Percentiles rank a stretch among this genome's conserved stretches.
These are phyloP conservation scores for Protomyces gravidus DNA, from an alignment of 1,139 yeast species.

Conservation along the genomic window DNA sequence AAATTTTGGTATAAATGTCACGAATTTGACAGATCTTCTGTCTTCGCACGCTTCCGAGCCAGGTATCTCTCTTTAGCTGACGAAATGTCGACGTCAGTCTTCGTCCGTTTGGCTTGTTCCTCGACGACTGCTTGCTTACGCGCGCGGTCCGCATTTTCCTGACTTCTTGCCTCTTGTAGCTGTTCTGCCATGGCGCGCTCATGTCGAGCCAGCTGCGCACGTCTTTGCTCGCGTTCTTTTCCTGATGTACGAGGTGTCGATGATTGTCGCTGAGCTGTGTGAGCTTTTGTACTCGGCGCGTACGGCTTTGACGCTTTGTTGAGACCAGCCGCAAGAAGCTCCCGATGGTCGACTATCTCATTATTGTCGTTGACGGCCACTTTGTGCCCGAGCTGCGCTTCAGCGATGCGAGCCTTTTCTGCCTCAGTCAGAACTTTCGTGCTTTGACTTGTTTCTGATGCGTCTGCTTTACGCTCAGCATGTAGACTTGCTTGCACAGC, in stretches of 20 bases:
- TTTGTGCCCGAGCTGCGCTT: constrained; percentile 32
- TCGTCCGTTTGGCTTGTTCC: constrained; percentile 33
- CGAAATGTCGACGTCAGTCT: constrained; percentile 33
- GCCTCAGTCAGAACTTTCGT: neutral
- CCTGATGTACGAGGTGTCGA: neutral
- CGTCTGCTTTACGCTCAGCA: neutral
- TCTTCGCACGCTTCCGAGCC: constrained; percentile 35
- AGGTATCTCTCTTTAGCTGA: constrained; percentile 39
- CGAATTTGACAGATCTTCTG: neutral
- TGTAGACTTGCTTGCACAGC: constrained; percentile 34
- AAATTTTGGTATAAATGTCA: neutral
- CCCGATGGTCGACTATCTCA: constrained; percentile 38
- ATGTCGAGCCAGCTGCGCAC: constrained; percentile 36
- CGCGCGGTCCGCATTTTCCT: constrained; percentile 47
- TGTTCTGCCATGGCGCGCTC: constrained; percentile 49
- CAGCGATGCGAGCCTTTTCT: constrained; percentile 33
- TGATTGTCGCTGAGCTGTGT: neutral
- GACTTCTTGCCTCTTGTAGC: constrained; percentile 48
- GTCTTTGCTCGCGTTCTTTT: constrained; percentile 11
- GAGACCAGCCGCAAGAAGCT: constrained; percentile 38
- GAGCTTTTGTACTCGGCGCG: neutral
- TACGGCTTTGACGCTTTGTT: constrained; percentile 30
- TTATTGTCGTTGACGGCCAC: constrained; percentile 38
- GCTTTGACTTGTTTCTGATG: neutral
- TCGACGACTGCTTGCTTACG: constrained; percentile 25